Percentiles rank a stretch among this genome's conserved stretches.
Conservation (phyloP, 306 rosid genomes). For the Casuarina glauca region DNA sequence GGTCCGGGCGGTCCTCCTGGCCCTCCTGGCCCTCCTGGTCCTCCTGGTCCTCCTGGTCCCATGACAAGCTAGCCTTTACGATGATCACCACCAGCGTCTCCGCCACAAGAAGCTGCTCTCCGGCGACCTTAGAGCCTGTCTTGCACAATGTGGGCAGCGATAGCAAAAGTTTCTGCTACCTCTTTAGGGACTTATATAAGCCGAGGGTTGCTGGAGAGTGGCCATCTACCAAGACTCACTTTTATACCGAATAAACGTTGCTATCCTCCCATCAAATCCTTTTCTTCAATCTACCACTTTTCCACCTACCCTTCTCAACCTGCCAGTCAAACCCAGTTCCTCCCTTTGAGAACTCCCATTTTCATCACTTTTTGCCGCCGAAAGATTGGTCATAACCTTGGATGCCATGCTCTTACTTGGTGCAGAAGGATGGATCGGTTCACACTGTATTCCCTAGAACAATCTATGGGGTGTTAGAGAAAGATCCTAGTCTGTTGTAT, state of each 20-base stretch:
- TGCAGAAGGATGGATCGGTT: not conserved
- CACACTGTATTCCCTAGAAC: not conserved
- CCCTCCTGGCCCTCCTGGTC: conserved; percentile 41
- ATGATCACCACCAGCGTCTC: not conserved
- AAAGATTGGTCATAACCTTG: not conserved
- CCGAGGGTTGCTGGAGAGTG: conserved; percentile 17
- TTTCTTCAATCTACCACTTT: not conserved
- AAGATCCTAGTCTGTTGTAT: too few species aligned
- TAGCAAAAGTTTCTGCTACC: not conserved
- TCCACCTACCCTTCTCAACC: conserved; percentile 42
- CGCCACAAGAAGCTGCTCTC: not conserved
- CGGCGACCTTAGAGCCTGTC: not conserved
- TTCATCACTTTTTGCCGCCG: too few species aligned
- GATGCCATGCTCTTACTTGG: not conserved
- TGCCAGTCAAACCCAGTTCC: conserved; percentile 37
- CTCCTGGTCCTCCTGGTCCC: conserved; percentile 22
- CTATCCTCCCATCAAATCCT: not conserved
- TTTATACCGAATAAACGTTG: not conserved
- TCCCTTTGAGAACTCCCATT: not conserved
- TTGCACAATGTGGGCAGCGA: not conserved
- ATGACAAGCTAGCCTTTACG: not conserved
- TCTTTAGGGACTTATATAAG: conserved; percentile 21
- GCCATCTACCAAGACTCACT: not conserved
- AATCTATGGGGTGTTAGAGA: not conserved
- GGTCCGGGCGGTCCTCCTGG: conserved; percentile 37